Evolutionary conservation across 306 rosid genomes (phyloP).

Genomic region (Chamaecrista fasciculata): DNA sequence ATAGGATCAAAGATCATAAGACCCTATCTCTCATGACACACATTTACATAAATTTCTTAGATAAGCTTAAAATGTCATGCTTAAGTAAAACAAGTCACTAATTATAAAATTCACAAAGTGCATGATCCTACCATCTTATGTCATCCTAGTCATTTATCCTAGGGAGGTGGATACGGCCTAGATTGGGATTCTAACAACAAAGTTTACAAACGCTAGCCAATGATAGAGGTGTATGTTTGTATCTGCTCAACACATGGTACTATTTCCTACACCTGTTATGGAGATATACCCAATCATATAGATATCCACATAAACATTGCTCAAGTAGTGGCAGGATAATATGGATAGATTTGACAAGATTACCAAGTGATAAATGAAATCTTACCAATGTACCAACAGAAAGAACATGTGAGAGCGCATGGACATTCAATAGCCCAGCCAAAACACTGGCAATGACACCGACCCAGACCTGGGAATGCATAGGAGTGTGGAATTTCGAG

Average conservation of each 20-base stretch:
- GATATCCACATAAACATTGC: background rate
- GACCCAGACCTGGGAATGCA: slow-evolving; percentile 91
- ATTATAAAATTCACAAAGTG: too few relatives aligned
- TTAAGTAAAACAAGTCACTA: too few relatives aligned
- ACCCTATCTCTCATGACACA: too few relatives aligned
- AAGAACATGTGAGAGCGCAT: slow-evolving; percentile 73
- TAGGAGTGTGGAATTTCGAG: slow-evolving; percentile 66
- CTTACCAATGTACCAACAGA: slow-evolving; percentile 97
- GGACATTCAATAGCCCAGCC: slow-evolving; percentile 83
- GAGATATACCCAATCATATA: slow-evolving; percentile 1
- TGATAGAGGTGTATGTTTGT: slow-evolving; percentile 2
- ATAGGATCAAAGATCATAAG: too few relatives aligned
- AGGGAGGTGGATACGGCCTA: too few relatives aligned
- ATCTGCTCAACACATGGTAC: background rate
- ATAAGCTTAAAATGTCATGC: too few relatives aligned
- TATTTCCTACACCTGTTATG: background rate
- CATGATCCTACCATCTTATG: too few relatives aligned
- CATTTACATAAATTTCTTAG: too few relatives aligned
- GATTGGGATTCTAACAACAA: too few relatives aligned
- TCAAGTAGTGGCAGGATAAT: background rate
- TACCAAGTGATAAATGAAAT: slow-evolving; percentile 16
- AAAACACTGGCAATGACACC: slow-evolving; percentile 69
- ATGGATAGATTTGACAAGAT: slow-evolving; percentile 9
- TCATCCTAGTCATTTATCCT: too few relatives aligned
- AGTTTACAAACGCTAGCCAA: slow-evolving; percentile 10